Evolutionary conservation across 768 basidiomycete genomes (phyloP).

Genomic region (Rossbeevera mucosa): DNA sequence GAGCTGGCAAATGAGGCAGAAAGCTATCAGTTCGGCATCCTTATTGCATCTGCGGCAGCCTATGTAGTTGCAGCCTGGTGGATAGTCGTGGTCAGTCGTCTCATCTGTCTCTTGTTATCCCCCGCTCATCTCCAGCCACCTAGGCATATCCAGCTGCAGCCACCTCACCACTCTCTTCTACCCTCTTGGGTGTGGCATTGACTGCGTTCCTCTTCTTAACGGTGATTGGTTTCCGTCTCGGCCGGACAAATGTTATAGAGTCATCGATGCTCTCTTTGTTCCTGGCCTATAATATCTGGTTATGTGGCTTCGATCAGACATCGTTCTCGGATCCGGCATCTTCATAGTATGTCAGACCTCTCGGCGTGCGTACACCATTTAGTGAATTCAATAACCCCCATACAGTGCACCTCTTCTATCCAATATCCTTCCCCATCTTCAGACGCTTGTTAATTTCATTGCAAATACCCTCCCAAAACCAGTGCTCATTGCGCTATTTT

Average conservation of each 20-base stretch:
- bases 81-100: constrained; percentile 67
- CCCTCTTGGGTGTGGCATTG: constrained; percentile 81
- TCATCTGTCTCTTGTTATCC: neutral
- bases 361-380: neutral
- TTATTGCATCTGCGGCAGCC: constrained; percentile 71
- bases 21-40: constrained; percentile 67
- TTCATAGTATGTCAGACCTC: constrained; percentile 56
- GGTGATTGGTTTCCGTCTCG: constrained; percentile 82
- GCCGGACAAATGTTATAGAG: constrained; percentile 90
- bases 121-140: constrained; percentile 10
- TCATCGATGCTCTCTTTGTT: constrained; percentile 84
- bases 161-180: constrained; percentile 81
- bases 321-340: constrained; percentile 70
- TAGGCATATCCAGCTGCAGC: constrained; percentile 82
- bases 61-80: constrained; percentile 84
- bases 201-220: constrained; percentile 89
- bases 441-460: constrained; percentile 75
- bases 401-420: constrained; percentile 67
- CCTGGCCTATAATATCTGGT: constrained; percentile 87
- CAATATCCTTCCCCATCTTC: constrained; percentile 77
- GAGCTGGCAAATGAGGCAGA: constrained; percentile 70
- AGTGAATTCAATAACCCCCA: constrained; percentile 6
- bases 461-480: constrained; percentile 84
- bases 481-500: constrained; percentile 71
- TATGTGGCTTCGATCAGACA: constrained; percentile 75